These are phyloP conservation scores for Anthracocystis setariae DNA, from an alignment of 1,284 basidiomycete genomes.

Conservation along the genomic window DNA sequence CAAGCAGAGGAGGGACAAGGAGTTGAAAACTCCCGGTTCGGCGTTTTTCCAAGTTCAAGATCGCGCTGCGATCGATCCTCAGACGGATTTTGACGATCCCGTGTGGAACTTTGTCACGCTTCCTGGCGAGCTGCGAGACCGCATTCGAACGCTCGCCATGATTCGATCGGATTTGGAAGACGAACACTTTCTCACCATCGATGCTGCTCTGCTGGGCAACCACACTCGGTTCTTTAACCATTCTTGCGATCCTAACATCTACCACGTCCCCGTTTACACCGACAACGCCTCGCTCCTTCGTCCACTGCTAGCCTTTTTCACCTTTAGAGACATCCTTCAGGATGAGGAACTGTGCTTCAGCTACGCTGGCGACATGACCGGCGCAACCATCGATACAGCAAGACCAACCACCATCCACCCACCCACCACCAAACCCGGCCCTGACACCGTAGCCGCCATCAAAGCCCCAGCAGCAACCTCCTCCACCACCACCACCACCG, in stretches of 20 bases:
- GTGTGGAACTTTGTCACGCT: conserved; percentile 17
- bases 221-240: conserved; percentile 70
- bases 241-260: conserved; percentile 86
- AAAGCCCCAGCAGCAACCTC: conserved; percentile 11
- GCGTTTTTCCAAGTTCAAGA: background rate
- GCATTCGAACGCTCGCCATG: background rate
- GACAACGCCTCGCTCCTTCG: conserved; percentile 74
- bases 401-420: conserved; percentile 18
- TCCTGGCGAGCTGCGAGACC: background rate
- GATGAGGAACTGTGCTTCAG: conserved; percentile 71
- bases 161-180: conserved; percentile 24
- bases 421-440: conserved; percentile 12
- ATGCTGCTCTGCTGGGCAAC: conserved; percentile 56
- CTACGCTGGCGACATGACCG: conserved; percentile 16
- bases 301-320: conserved; percentile 77
- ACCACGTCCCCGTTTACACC: conserved; percentile 77
- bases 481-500: too few relatives aligned
- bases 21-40: background rate
- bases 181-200: conserved; percentile 32
- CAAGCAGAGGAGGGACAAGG: background rate
- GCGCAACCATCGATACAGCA: background rate
- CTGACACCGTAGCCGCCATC: conserved; percentile 9
- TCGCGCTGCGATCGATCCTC: background rate
- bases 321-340: conserved; percentile 74
- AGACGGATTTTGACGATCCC: conserved; percentile 6